These are phyloP conservation scores for Myriosclerotinia duriaeana DNA, from an alignment of 2,329 filamentous ascomycete genomes.

Conservation along the genomic window DNA sequence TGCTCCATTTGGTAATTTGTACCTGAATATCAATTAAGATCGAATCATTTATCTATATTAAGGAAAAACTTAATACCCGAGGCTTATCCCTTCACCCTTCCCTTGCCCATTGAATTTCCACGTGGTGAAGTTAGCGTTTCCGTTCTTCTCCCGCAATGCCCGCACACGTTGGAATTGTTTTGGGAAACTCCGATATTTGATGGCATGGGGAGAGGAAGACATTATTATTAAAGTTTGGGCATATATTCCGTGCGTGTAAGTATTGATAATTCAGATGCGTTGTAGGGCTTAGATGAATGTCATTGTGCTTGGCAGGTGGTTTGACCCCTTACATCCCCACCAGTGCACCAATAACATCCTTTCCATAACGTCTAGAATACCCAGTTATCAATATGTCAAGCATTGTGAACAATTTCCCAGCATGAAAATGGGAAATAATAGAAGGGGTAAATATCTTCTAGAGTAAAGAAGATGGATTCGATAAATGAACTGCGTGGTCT, in stretches of 20 bases:
- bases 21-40: slow-evolving; percentile 19
- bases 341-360: neutral
- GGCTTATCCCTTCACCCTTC: too few species aligned
- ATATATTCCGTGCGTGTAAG: slow-evolving; percentile 15
- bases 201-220: slow-evolving; percentile 8
- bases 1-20: neutral
- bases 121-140: slow-evolving; percentile 21
- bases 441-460: neutral
- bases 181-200: slow-evolving; percentile 14
- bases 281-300: slow-evolving; percentile 22
- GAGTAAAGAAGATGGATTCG: neutral
- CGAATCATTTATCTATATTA: neutral
- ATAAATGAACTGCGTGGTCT: neutral
- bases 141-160: neutral
- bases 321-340: slow-evolving; percentile 15
- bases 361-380: slow-evolving; percentile 1
- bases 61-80: slow-evolving; percentile 2
- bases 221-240: neutral
- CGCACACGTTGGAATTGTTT: neutral
- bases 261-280: slow-evolving; percentile 12
- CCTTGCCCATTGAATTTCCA: slow-evolving; percentile 11
- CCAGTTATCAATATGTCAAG: slow-evolving; percentile 1
- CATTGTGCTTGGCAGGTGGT: slow-evolving; percentile 16
- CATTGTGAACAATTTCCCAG: slow-evolving; percentile 1
- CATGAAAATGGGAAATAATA: neutral